phyloP scores from a whole-genome alignment of 1,139 yeast genomes.

The Hemisphaericaspora lyxosophila region DNA sequence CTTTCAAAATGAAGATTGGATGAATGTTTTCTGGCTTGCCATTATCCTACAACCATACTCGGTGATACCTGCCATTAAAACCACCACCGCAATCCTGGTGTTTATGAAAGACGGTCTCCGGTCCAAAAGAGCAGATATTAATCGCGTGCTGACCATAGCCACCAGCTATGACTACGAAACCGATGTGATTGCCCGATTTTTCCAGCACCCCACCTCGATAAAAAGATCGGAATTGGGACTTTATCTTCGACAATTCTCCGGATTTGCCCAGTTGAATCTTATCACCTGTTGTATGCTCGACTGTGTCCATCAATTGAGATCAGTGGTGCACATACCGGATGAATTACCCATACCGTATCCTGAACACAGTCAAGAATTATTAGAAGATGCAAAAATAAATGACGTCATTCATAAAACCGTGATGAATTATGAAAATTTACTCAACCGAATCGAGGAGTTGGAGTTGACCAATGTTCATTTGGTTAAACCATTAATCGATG shows the following conservation, averaged over 20 bases:
- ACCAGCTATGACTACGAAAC: conserved; percentile 17
- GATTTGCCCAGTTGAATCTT: conserved; percentile 48
- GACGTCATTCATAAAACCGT: conserved; percentile 10
- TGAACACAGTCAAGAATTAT: conserved; percentile 7
- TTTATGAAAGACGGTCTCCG: conserved; percentile 70
- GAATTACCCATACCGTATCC: conserved; percentile 12
- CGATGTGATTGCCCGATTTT: conserved; percentile 15
- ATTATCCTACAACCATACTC: conserved; percentile 51
- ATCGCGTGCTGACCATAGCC: conserved; percentile 44
- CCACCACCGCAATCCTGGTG: conserved; percentile 9
- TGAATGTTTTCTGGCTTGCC: conserved; percentile 48
- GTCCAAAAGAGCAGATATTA: conserved; percentile 58
- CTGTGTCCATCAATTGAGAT: conserved; percentile 10
- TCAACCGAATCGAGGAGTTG: conserved; percentile 23
- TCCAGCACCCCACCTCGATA: conserved; percentile 23
- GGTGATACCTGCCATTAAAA: conserved; percentile 6
- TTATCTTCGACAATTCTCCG: conserved; percentile 54
- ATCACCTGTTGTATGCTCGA: conserved; percentile 33
- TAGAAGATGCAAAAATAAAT: conserved; percentile 5
- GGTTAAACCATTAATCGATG: conserved; percentile 62
- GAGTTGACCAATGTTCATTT: conserved; percentile 42
- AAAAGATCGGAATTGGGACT: conserved; percentile 63
- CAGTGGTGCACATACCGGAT: conserved; percentile 8
- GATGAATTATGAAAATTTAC: conserved; percentile 35
- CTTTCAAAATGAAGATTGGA: conserved; percentile 20